A percentile compares a stretch with the other conserved stretches of the same genome.
phyloP scores from a whole-genome alignment of 257 asterid genomes.

The Lycium ferocissimum region DNA sequence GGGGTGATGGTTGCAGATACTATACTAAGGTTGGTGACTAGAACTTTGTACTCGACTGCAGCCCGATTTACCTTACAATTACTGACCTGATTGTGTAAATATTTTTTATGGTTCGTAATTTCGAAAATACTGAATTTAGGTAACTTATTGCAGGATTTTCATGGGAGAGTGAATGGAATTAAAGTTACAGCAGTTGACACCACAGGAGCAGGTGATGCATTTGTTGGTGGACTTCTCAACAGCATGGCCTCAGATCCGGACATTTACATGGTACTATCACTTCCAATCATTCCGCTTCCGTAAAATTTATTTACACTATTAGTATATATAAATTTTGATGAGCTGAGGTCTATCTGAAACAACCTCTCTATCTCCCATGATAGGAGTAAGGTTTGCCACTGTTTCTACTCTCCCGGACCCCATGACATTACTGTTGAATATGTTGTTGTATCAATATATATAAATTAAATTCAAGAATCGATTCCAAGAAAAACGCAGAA shows the following conservation, averaged over 20 bases:
- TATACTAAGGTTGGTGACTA: constrained; percentile 29
- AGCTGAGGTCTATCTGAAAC: too few species aligned
- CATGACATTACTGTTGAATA: too few species aligned
- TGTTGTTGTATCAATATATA: too few species aligned
- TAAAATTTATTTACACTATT: not conserved
- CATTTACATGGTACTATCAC: constrained; percentile 55
- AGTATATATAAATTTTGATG: not conserved
- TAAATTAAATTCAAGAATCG: too few species aligned
- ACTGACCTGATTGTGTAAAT: not conserved
- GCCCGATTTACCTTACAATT: not conserved
- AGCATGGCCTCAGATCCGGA: constrained; percentile 62
- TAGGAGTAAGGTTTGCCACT: too few species aligned
- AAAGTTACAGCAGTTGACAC: constrained; percentile 47
- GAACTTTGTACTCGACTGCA: not conserved
- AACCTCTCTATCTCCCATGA: too few species aligned
- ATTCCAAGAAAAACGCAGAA: too few species aligned
- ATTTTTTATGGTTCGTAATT: not conserved
- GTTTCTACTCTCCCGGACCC: too few species aligned
- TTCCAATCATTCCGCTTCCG: not conserved
- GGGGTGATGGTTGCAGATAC: constrained; percentile 48
- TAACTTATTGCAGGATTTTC: constrained; percentile 40
- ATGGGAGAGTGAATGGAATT: constrained; percentile 41
- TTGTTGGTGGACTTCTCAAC: constrained; percentile 75
- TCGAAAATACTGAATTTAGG: not conserved
- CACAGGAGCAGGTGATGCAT: constrained; percentile 89